phyloP scores from a whole-genome alignment of 2,329 filamentous ascomycete species.

The Tolypocladium guangdongense region DNA sequence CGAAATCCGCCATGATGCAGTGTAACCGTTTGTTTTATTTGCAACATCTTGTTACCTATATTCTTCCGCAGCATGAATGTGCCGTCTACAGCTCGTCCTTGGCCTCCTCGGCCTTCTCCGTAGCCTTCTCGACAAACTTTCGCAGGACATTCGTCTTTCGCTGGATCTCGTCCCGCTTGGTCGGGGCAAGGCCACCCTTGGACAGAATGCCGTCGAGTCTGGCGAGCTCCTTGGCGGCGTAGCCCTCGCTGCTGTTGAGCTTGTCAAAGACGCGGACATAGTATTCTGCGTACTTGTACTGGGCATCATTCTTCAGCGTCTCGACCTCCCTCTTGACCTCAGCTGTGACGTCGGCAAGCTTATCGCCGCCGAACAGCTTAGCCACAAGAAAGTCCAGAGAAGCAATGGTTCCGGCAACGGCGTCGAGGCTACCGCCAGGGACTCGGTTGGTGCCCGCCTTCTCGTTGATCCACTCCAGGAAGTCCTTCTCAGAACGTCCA shows the following conservation, averaged over 20 bases:
- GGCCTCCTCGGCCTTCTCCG: constrained; percentile 34
- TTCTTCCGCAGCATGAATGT: not conserved
- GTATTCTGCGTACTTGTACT: constrained; percentile 80
- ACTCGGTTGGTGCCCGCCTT: constrained; percentile 81
- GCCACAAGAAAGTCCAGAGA: constrained; percentile 65
- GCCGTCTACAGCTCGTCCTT: constrained; percentile 24
- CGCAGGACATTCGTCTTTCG: constrained; percentile 80
- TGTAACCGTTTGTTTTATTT: not conserved
- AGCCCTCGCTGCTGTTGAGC: constrained; percentile 64
- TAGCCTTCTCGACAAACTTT: constrained; percentile 56
- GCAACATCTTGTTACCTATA: not conserved
- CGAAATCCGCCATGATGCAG: not conserved
- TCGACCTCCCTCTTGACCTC: constrained; percentile 64
- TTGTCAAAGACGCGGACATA: constrained; percentile 89
- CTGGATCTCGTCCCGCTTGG: constrained; percentile 82
- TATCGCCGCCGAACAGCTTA: constrained; percentile 56
- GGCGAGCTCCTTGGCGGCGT: constrained; percentile 74
- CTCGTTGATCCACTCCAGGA: constrained; percentile 76
- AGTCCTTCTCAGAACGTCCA: constrained; percentile 63
- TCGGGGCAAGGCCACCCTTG: constrained; percentile 74
- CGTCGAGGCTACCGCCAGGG: constrained; percentile 69
- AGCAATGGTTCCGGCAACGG: constrained; percentile 70
- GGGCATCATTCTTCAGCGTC: constrained; percentile 47
- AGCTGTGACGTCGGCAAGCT: constrained; percentile 51
- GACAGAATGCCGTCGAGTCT: constrained; percentile 69